phyloP scores from a whole-genome alignment of 2,329 filamentous ascomycete species.

The Chaetomiaceae sp. region DNA sequence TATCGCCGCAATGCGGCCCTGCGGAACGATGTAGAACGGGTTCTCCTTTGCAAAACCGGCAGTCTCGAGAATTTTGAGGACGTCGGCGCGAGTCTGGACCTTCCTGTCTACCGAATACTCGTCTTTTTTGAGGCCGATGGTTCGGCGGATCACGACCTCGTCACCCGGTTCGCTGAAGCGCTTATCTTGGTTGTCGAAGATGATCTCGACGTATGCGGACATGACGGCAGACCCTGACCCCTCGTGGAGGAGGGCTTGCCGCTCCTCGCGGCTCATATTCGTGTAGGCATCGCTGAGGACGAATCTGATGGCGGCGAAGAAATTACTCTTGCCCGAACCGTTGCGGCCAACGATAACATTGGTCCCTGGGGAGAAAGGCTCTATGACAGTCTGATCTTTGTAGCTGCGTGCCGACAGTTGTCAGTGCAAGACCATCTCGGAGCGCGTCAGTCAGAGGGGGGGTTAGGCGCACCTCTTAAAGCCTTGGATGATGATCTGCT shows the following conservation, averaged over 20 bases:
- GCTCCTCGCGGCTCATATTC: conserved; percentile 91
- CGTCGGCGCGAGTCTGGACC: conserved; percentile 89
- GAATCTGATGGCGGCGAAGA: conserved; percentile 98
- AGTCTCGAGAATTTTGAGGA: conserved; percentile 91
- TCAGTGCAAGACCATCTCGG: background rate
- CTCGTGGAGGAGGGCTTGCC: conserved; percentile 93
- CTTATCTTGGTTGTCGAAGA: conserved; percentile 96
- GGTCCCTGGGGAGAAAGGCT: conserved; percentile 94
- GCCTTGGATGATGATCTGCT: conserved; percentile 99
- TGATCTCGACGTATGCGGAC: conserved; percentile 99
- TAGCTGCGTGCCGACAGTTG: conserved; percentile 57
- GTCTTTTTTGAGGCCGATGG: conserved; percentile 96
- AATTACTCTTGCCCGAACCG: conserved; percentile 98
- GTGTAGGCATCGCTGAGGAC: conserved; percentile 97
- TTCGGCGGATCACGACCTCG: conserved; percentile 85
- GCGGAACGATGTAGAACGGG: conserved; percentile 98
- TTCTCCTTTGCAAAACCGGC: conserved; percentile 96
- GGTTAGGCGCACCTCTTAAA: conserved; percentile 75
- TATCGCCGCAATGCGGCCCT: conserved; percentile 89
- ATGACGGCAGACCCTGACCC: conserved; percentile 96
- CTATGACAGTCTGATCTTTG: conserved; percentile 98
- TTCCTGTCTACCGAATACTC: conserved; percentile 98
- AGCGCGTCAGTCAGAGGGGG: background rate
- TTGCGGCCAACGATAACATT: conserved; percentile 99
- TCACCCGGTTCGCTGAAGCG: conserved; percentile 91